A percentile compares a stretch with the other conserved stretches of the same genome.
These are phyloP conservation scores for Malassezia pachydermatis DNA, from an alignment of 1,284 basidiomycete species.

Conservation along the genomic window DNA sequence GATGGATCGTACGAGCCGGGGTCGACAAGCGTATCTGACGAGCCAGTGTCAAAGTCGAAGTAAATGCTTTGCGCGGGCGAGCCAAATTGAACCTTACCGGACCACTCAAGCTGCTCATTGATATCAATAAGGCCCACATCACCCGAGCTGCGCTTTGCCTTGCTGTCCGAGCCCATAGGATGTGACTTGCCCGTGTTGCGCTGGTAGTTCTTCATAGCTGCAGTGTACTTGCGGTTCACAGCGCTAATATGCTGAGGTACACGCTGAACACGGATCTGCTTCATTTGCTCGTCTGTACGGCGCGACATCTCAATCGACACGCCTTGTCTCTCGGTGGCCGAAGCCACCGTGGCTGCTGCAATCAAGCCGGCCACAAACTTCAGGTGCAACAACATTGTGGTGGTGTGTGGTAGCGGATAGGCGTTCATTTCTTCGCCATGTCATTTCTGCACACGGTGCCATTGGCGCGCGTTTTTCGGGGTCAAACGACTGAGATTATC, in stretches of 20 bases:
- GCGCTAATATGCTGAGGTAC: background rate
- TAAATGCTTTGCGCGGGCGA: slow-evolving; percentile 20
- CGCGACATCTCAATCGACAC: background rate
- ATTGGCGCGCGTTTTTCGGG: no score
- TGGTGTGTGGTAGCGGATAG: no score
- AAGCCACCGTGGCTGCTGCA: background rate
- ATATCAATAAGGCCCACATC: slow-evolving; percentile 29
- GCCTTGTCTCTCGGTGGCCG: background rate
- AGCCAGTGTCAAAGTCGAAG: slow-evolving; percentile 45
- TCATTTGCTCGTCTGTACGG: background rate
- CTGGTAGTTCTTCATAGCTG: slow-evolving; percentile 20
- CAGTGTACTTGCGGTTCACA: slow-evolving; percentile 6
- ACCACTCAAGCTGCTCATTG: slow-evolving; percentile 27
- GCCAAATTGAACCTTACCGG: slow-evolving; percentile 35
- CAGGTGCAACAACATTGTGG: background rate
- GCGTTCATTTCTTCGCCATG: no score
- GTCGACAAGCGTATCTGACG: slow-evolving; percentile 36
- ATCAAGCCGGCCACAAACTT: background rate
- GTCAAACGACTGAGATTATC: no score
- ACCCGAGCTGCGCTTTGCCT: slow-evolving; percentile 16
- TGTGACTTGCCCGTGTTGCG: slow-evolving; percentile 35
- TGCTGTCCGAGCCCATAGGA: slow-evolving; percentile 8
- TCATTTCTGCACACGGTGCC: no score
- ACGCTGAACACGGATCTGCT: background rate
- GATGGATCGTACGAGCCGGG: slow-evolving; percentile 26